phyloP scores from a whole-genome alignment of 2,329 filamentous ascomycete genomes.

The Curvularia verruculosa region DNA sequence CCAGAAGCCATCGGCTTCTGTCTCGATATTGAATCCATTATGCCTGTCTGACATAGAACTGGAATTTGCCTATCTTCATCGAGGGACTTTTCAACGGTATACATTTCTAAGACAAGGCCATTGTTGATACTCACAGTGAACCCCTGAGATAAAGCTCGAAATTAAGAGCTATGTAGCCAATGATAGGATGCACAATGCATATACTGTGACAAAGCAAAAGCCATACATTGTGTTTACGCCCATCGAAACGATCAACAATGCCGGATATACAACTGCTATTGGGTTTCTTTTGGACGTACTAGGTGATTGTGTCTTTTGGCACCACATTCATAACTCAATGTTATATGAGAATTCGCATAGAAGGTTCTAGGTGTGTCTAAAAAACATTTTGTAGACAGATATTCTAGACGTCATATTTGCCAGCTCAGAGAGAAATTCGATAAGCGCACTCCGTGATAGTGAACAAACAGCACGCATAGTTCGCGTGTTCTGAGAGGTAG shows the following conservation, averaged over 20 bases:
- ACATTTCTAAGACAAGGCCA: slow-evolving; percentile 12
- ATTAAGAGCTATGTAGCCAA: slow-evolving; percentile 2
- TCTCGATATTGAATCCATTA: slow-evolving; percentile 9
- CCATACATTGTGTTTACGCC: slow-evolving; percentile 3
- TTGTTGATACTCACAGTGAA: slow-evolving; percentile 9
- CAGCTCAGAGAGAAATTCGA: too few species aligned
- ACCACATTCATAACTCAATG: too few species aligned
- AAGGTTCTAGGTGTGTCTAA: too few species aligned
- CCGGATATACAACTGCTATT: too few species aligned
- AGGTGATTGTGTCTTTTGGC: too few species aligned
- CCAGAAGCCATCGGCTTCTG: slow-evolving; percentile 9
- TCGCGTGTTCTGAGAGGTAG: neutral
- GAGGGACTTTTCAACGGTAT: slow-evolving; percentile 1
- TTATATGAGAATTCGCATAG: too few species aligned
- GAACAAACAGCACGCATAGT: neutral
- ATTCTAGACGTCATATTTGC: too few species aligned
- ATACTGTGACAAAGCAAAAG: slow-evolving; percentile 15
- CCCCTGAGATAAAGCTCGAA: slow-evolving; percentile 24
- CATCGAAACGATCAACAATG: too few species aligned
- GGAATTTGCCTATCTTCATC: neutral
- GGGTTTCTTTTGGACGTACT: too few species aligned
- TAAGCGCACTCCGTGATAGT: neutral
- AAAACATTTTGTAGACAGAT: too few species aligned
- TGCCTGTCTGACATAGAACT: slow-evolving; percentile 2
- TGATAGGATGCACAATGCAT: neutral